These are phyloP conservation scores for Trichocomaceae sp. DNA, from an alignment of 2,329 filamentous ascomycete species.

Conservation along the genomic window DNA sequence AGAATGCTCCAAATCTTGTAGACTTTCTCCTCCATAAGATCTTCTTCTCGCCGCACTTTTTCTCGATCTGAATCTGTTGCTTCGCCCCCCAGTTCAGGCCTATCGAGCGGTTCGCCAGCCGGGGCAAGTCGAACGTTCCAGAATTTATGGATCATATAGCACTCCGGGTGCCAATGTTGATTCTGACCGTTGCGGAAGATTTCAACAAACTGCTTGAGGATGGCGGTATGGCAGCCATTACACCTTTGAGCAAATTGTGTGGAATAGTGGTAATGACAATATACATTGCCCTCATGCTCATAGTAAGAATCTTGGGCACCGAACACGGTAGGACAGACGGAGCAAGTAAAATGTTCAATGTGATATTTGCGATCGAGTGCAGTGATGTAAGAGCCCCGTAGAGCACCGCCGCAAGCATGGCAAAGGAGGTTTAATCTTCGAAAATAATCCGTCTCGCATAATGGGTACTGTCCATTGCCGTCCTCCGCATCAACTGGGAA, in stretches of 20 bases:
- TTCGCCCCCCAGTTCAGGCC: slow-evolving; percentile 43
- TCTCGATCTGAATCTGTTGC: slow-evolving; percentile 65
- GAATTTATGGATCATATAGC: slow-evolving; percentile 99
- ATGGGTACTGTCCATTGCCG: slow-evolving; percentile 74
- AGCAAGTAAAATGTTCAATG: slow-evolving; percentile 98
- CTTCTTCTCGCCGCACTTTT: slow-evolving; percentile 74
- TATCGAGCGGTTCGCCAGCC: slow-evolving; percentile 47
- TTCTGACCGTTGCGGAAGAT: slow-evolving; percentile 97
- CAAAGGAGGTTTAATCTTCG: slow-evolving; percentile 84
- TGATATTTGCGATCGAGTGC: slow-evolving; percentile 97
- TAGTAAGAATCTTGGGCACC: slow-evolving; percentile 98
- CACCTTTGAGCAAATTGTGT: slow-evolving; percentile 94
- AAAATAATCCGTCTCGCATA: slow-evolving; percentile 98
- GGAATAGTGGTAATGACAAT: slow-evolving; percentile 98
- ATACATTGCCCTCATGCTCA: slow-evolving; percentile 92
- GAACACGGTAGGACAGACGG: slow-evolving; percentile 93
- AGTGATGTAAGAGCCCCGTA: slow-evolving; percentile 96
- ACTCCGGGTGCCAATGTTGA: slow-evolving; percentile 98
- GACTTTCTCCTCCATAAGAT: slow-evolving; percentile 95
- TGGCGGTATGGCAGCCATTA: slow-evolving; percentile 93
- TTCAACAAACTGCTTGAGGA: slow-evolving; percentile 97
- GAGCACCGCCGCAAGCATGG: slow-evolving; percentile 81
- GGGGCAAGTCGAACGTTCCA: slow-evolving; percentile 89
- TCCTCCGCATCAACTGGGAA: slow-evolving; percentile 92
- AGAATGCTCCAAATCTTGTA: slow-evolving; percentile 97